Base-by-base conservation (phyloP, 345 rosid species). In the Heritiera littoralis region DNA sequence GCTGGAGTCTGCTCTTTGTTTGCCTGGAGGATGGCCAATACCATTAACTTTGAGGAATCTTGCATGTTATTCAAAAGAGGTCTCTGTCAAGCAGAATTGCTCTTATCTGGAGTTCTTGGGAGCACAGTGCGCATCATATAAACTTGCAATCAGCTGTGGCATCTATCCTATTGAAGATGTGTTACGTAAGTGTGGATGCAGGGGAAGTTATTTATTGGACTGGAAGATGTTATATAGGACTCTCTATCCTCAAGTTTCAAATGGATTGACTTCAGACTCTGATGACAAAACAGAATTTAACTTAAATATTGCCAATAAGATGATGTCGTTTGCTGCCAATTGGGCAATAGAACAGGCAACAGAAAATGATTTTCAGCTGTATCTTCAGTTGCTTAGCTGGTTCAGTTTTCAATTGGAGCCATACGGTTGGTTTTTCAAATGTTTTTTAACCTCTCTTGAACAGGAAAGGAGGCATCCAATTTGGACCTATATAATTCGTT, bases 21-120 rank as follows among this genome's bases (percentile, higher is more conserved):
- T 93, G 77, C 92, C 98, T 58, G 98, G 94, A 64, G 98, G 99
- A 78, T 95, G 96, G 97, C 97, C 95, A 65, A 82, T 83, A 78
- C 97, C 96, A 46, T 81, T 91, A 87, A 87, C 88, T 71, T 69
- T 89, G 84, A 84, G 84, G 78, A 90, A 90, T 88, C 83, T 88
- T 45, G 74, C 86, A 38, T 86, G 86, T 87, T 83, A 93, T 84
- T 88, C 99, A 17, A 88, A 81, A 78, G 97, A 87, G 79, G 82
- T 87, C 72, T 83, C 89, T 81, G 87, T 95, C 80, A 90, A 83
- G 83, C 97, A 91, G 84, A 95, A 92, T 76, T 92, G 89, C 85
- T 85, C 89, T 87, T 92, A 95, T 85, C 82, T 95, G 84, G 95
- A 89, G 83, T 88, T 87, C 83, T 88, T 95, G 75, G 92, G 93